Percentiles rank a stretch among this genome's conserved stretches.
Evolutionary conservation across 1,284 basidiomycete species (phyloP).

Genomic region (Violaceomyces palustris): DNA sequence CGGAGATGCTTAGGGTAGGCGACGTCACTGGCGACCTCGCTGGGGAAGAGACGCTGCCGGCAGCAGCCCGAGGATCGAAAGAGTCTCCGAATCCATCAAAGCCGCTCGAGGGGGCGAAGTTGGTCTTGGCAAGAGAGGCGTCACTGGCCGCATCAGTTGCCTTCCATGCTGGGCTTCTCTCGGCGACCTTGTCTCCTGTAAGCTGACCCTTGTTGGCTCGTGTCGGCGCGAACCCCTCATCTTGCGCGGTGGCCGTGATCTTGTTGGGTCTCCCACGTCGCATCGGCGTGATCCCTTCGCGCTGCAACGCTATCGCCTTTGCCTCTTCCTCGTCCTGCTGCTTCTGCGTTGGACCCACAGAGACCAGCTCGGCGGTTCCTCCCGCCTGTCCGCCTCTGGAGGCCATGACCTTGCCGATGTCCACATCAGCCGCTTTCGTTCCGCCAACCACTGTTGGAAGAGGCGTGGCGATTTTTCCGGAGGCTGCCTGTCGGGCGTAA

Average conservation of each 20-base stretch:
- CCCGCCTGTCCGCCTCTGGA: not conserved
- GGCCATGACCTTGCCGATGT: not conserved
- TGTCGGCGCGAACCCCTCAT: no score
- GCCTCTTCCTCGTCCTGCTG: conserved; percentile 29
- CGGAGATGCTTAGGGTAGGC: no score
- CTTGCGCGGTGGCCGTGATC: not conserved
- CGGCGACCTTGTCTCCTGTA: no score
- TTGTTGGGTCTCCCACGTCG: conserved; percentile 52
- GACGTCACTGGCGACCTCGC: no score
- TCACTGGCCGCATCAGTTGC: no score
- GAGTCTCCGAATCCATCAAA: conserved; percentile 28
- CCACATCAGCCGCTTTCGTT: not conserved
- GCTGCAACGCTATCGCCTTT: conserved; percentile 24
- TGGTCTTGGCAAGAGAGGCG: no score
- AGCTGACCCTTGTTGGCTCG: no score
- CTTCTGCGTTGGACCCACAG: conserved; percentile 21
- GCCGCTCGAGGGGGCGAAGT: no score
- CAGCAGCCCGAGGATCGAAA: no score
- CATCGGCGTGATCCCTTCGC: conserved; percentile 52
- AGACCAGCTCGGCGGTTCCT: conserved; percentile 31
- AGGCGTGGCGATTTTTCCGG: conserved; percentile 21
- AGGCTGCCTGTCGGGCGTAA: conserved; percentile 23
- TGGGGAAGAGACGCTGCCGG: no score
- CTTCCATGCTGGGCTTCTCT: no score
- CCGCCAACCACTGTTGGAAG: conserved; percentile 16